Base-by-base conservation (phyloP, 352 stramenopile species). In the Phytophthora syringae region DNA sequence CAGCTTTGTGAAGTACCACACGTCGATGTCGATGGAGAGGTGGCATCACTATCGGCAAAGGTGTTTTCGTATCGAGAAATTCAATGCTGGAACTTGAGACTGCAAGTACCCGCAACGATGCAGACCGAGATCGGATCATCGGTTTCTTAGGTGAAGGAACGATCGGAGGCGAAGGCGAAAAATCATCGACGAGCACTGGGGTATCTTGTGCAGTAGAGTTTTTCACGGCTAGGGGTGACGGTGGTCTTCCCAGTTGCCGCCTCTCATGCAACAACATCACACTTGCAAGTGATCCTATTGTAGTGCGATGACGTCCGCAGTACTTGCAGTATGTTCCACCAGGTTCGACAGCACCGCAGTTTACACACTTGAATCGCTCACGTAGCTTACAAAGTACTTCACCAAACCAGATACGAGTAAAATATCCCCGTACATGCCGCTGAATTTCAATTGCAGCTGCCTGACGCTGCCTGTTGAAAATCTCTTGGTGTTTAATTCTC, bases 281-380 rank as follows among this genome's bases (percentile, higher is more conserved):
- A 20, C 32, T 67, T 52, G 44, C 59, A 7, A 77, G 36, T 3
- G 64, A 34, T 7, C 67, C 67, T 36, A 79, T 79, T 12, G 61
- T 73, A 28, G 64, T 72, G 10, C 80, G 74, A 5, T 74, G 63
- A 1, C 80, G 72, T n/a, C 82, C 82, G 45, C 82, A 91, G 18
- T 79, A 74, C 52, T 91, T 91, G 67, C 82, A 91, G 64, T 91
- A 91, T 2, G 67, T 49, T 4, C 76, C 82, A 30, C 80, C 67
- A 7, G 82, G 80, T 37, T 91, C 82, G 22, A 89, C 63, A 24
- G 77, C 67, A 0, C 82, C 79, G 45, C 82, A 91, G 55, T 91
- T 91, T 3, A 43, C 27, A 34, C 82, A 91, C 11, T 64, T 50
- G 13, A 91, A 91, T 16, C 80, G 70, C 22, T 89, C 72, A 20